Evolutionary conservation across 2,329 filamentous ascomycete genomes (phyloP).

Genomic region (Fusarium phyllophilum): DNA sequence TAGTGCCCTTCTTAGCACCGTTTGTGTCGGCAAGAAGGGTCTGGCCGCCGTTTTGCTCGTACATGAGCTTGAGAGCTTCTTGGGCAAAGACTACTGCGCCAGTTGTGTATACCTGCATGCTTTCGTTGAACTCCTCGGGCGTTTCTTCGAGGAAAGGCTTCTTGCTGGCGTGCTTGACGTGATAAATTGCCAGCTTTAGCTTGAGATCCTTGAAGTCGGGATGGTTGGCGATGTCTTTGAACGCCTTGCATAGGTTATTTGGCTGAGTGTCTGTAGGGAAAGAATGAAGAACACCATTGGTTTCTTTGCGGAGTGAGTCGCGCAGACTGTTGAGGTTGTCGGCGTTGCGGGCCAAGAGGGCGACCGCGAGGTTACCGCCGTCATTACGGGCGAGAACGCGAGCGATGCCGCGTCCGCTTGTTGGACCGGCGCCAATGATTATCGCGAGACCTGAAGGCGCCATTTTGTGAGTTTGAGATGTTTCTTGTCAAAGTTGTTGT

Average conservation of each 20-base stretch:
- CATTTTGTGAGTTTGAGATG: conserved; percentile 46
- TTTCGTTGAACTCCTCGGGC: conserved; percentile 58
- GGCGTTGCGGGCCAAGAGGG: conserved; percentile 29
- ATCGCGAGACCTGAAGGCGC: conserved; percentile 60
- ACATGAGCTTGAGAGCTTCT: conserved; percentile 61
- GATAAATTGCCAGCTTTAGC: conserved; percentile 63
- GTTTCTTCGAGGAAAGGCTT: conserved; percentile 66
- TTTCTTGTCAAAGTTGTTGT: not conserved
- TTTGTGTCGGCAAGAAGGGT: conserved; percentile 55
- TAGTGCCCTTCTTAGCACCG: conserved; percentile 63
- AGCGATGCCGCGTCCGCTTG: conserved; percentile 65
- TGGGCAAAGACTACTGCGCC: conserved; percentile 67
- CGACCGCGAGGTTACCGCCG: conserved; percentile 33
- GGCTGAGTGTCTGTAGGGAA: conserved; percentile 32
- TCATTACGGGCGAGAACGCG: conserved; percentile 45
- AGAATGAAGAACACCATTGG: conserved; percentile 45
- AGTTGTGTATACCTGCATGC: conserved; percentile 62
- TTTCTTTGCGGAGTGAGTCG: conserved; percentile 57
- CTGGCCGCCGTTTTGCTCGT: conserved; percentile 61
- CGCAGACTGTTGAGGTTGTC: conserved; percentile 43
- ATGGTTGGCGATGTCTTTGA: conserved; percentile 56
- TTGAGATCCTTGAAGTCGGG: conserved; percentile 60
- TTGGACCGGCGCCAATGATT: conserved; percentile 61
- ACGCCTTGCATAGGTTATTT: conserved; percentile 10
- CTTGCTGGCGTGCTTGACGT: conserved; percentile 64